Conservation (phyloP, 768 basidiomycete genomes). For the Saitozyma sp. region DNA sequence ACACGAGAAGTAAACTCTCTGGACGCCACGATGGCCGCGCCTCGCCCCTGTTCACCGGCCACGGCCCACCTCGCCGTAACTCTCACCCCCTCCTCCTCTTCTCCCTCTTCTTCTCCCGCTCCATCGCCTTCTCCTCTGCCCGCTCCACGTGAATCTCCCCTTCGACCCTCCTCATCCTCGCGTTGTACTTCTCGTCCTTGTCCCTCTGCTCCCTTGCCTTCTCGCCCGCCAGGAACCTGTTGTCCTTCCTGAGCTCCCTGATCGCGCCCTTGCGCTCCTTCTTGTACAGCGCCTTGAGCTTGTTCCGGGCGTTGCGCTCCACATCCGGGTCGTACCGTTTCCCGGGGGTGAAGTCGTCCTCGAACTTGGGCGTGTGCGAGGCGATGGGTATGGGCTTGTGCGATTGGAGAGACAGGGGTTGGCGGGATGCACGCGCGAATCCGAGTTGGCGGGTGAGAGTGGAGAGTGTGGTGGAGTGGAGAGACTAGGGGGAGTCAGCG, state of each 20-base stretch:
- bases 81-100: constrained; percentile 11
- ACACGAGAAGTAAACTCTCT: too few relatives aligned
- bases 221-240: constrained; percentile 84
- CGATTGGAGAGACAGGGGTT: constrained; percentile 77
- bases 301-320: constrained; percentile 81
- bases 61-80: neutral
- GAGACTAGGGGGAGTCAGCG: constrained; percentile 54
- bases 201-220: constrained; percentile 78
- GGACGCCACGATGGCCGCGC: too few relatives aligned
- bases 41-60: too few relatives aligned
- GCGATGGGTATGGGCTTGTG: constrained; percentile 97
- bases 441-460: constrained; percentile 66
- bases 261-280: constrained; percentile 97
- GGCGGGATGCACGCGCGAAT: constrained; percentile 70
- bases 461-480: constrained; percentile 57
- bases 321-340: constrained; percentile 79
- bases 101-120: constrained; percentile 55
- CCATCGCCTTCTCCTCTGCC: constrained; percentile 90
- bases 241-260: constrained; percentile 91
- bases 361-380: constrained; percentile 91
- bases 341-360: constrained; percentile 56
- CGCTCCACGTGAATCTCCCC: constrained; percentile 71
- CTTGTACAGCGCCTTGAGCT: constrained; percentile 84
- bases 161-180: constrained; percentile 75
- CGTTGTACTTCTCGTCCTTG: constrained; percentile 78